A percentile compares a stretch with the other conserved stretches of the same genome.
phyloP scores from a whole-genome alignment of 2,329 filamentous ascomycete species.

The Sordariomycetes sp. region DNA sequence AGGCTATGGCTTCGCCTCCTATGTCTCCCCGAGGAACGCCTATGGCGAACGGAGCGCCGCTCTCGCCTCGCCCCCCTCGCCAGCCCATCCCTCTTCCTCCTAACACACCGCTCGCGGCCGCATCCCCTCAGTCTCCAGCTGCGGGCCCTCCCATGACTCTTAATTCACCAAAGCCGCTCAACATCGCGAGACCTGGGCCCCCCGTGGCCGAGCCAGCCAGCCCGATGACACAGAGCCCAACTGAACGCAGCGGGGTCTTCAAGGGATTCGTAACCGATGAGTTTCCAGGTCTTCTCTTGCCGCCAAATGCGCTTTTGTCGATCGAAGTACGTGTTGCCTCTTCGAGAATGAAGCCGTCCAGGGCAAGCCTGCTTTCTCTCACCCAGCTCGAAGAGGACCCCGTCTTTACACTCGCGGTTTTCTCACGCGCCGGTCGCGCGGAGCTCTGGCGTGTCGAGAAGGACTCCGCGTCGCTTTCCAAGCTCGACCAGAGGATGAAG shows the following conservation, averaged over 20 bases:
- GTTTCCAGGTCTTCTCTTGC: slow-evolving; percentile 74
- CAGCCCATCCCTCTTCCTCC: slow-evolving; percentile 64
- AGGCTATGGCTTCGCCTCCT: slow-evolving; percentile 43
- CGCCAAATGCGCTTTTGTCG: slow-evolving; percentile 79
- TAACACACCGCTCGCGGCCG: slow-evolving; percentile 44
- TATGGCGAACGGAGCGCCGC: slow-evolving; percentile 17
- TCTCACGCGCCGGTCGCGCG: slow-evolving; percentile 61
- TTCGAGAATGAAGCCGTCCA: slow-evolving; percentile 86
- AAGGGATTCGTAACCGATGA: slow-evolving; percentile 75
- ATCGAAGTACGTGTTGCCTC: slow-evolving; percentile 83
- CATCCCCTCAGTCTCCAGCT: neutral
- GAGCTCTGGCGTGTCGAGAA: slow-evolving; percentile 96
- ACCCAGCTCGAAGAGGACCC: slow-evolving; percentile 82
- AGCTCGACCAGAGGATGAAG: slow-evolving; percentile 73
- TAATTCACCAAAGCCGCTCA: slow-evolving; percentile 23
- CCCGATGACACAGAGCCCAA: slow-evolving; percentile 19
- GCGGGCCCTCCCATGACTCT: neutral
- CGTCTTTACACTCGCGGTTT: slow-evolving; percentile 83
- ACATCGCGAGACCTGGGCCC: slow-evolving; percentile 21
- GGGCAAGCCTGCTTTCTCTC: slow-evolving; percentile 71
- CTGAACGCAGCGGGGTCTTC: slow-evolving; percentile 48
- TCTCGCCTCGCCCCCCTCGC: slow-evolving; percentile 64
- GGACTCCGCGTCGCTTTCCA: slow-evolving; percentile 69
- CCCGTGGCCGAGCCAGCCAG: slow-evolving; percentile 6
- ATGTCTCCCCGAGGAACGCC: slow-evolving; percentile 52